Evolutionary conservation across 768 basidiomycete genomes (phyloP).

Genomic region (Psilocybe subaeruginosa): DNA sequence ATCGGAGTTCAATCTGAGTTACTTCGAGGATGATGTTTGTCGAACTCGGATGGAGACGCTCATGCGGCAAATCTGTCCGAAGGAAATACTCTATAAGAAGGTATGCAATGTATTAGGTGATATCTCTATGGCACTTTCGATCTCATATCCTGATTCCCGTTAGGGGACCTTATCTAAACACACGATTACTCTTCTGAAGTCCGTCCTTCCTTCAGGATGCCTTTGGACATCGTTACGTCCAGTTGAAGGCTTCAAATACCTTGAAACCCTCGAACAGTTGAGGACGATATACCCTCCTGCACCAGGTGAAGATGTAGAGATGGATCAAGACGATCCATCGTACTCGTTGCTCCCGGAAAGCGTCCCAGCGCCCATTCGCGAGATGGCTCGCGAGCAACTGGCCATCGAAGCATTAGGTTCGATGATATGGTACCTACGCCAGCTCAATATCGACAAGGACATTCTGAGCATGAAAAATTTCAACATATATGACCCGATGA

Average conservation of each 20-base stretch:
- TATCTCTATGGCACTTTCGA: neutral
- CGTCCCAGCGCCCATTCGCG: slow-evolving; percentile 74
- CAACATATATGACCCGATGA: slow-evolving; percentile 96
- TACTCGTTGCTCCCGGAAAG: slow-evolving; percentile 38
- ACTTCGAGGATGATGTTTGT: slow-evolving; percentile 91
- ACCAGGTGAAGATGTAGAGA: slow-evolving; percentile 38
- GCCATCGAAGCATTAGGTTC: slow-evolving; percentile 89
- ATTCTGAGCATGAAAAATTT: slow-evolving; percentile 96
- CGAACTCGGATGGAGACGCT: slow-evolving; percentile 93
- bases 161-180: slow-evolving; percentile 87
- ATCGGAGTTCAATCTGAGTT: slow-evolving; percentile 89
- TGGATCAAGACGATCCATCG: slow-evolving; percentile 40
- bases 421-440: slow-evolving; percentile 90
- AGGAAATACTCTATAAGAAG: slow-evolving; percentile 91
- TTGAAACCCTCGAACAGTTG: slow-evolving; percentile 70
- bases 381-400: slow-evolving; percentile 63
- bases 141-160: neutral
- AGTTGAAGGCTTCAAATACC: slow-evolving; percentile 81
- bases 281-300: slow-evolving; percentile 61
- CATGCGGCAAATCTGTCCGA: slow-evolving; percentile 87
- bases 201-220: slow-evolving; percentile 77
- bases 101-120: slow-evolving; percentile 36
- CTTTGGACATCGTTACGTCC: slow-evolving; percentile 88
- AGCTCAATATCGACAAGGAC: slow-evolving; percentile 95
- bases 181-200: slow-evolving; percentile 82